phyloP scores from a whole-genome alignment of 768 basidiomycete genomes.

The Lanmaoa rubissima region DNA sequence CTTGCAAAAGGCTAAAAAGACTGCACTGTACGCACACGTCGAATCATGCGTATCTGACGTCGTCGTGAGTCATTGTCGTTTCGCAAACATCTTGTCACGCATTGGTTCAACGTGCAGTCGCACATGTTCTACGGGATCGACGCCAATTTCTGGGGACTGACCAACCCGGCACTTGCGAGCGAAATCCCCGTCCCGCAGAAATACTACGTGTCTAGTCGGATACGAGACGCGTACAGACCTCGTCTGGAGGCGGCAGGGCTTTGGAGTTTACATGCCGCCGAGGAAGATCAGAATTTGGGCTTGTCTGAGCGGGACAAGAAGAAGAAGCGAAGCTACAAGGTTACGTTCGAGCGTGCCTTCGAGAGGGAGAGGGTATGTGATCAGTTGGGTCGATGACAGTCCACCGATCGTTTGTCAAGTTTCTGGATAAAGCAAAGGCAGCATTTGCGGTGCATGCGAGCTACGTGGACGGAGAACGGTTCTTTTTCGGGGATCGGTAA shows the following conservation, averaged over 20 bases:
- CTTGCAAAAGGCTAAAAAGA: constrained; percentile 49
- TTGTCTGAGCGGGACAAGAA: constrained; percentile 35
- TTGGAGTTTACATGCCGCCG: constrained; percentile 47
- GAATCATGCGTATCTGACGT: constrained; percentile 68
- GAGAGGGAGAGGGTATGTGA: constrained; percentile 54
- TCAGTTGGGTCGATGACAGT: neutral
- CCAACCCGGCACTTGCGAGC: constrained; percentile 51
- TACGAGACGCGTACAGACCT: constrained; percentile 53
- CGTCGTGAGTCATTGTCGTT: constrained; percentile 47
- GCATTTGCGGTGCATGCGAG: constrained; percentile 57
- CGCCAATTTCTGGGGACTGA: constrained; percentile 61
- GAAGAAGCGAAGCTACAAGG: constrained; percentile 35
- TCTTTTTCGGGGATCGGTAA: constrained; percentile 52
- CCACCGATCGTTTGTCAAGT: constrained; percentile 37
- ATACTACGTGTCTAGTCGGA: constrained; percentile 68
- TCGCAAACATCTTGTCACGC: neutral
- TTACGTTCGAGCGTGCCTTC: constrained; percentile 53
- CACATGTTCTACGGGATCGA: constrained; percentile 60
- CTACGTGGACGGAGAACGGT: constrained; percentile 49
- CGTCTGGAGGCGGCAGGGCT: constrained; percentile 63
- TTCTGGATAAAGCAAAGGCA: constrained; percentile 55
- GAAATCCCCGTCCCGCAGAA: constrained; percentile 65
- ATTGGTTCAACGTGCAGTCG: constrained; percentile 41
- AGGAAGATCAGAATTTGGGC: constrained; percentile 38
- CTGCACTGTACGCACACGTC: constrained; percentile 65